These are phyloP conservation scores for Eucalyptus curtisii DNA, from an alignment of 345 rosid genomes.

Conservation along the genomic window DNA sequence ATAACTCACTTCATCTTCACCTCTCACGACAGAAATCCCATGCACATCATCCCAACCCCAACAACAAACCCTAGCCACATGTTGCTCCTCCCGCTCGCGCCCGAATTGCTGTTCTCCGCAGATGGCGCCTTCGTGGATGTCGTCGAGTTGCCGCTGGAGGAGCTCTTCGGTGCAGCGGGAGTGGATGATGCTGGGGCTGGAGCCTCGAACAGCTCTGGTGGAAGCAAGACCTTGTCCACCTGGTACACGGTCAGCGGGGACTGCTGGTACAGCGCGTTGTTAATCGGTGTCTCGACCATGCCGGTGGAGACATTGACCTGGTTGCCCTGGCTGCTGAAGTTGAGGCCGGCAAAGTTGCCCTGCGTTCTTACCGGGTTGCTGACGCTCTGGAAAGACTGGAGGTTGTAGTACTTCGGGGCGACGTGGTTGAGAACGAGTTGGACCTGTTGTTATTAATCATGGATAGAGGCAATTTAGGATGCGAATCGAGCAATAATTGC, in stretches of 20 bases:
- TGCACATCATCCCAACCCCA: conserved; percentile 42
- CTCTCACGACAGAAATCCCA: conserved; percentile 28
- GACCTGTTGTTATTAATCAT: neutral
- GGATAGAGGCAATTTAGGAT: neutral
- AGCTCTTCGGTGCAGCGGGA: conserved; percentile 1
- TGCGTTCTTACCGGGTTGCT: conserved; percentile 76
- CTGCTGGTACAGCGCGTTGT: conserved; percentile 31
- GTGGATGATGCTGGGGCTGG: conserved; percentile 30
- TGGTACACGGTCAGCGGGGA: conserved; percentile 69
- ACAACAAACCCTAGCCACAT: conserved; percentile 25
- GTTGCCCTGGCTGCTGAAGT: conserved; percentile 52
- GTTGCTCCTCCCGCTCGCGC: conserved; percentile 10
- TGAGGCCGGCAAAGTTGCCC: conserved; percentile 49
- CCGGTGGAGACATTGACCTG: conserved; percentile 82
- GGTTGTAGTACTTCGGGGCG: conserved; percentile 39
- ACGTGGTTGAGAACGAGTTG: conserved; percentile 55
- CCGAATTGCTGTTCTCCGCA: neutral
- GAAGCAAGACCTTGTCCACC: conserved; percentile 70
- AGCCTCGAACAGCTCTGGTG: conserved; percentile 40
- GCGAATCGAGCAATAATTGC: neutral
- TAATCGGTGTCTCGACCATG: conserved; percentile 44
- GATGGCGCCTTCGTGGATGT: conserved; percentile 18
- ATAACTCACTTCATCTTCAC: neutral
- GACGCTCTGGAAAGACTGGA: conserved; percentile 36
- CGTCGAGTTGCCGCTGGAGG: conserved; percentile 1